phyloP scores from a whole-genome alignment of 176 grass and related monocot genomes.

The Carex scoparia region DNA sequence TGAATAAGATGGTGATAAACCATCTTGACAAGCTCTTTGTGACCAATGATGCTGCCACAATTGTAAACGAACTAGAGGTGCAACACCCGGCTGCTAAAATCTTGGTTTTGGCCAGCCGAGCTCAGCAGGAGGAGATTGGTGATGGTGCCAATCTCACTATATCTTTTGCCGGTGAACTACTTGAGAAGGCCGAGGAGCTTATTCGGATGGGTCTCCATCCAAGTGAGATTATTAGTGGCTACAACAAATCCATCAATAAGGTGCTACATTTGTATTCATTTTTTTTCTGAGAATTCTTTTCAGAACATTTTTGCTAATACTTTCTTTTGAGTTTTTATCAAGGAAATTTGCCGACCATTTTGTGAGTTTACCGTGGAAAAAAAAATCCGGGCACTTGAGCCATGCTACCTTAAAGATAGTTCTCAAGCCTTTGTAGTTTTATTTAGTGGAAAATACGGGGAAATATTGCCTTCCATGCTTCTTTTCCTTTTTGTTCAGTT shows the following conservation, averaged over 20 bases:
- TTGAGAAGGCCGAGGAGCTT: constrained; percentile 82
- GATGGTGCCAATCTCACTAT: constrained; percentile 87
- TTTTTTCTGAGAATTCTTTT: not conserved
- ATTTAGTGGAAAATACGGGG: not conserved
- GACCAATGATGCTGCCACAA: constrained; percentile 75
- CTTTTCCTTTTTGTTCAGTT: not conserved
- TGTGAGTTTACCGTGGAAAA: not conserved
- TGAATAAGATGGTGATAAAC: constrained; percentile 99
- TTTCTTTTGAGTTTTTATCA: not conserved
- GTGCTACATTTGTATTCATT: constrained; percentile 17
- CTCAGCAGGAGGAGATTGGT: constrained; percentile 89
- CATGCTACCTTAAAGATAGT: not conserved
- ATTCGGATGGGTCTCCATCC: constrained; percentile 97
- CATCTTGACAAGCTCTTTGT: constrained; percentile 87
- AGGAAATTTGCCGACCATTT: not conserved
- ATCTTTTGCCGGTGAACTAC: constrained; percentile 86
- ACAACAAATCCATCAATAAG: constrained; percentile 81
- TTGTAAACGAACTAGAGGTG: constrained; percentile 80
- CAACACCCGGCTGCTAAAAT: constrained; percentile 90
- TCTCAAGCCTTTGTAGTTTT: not conserved
- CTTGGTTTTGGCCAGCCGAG: constrained; percentile 62
- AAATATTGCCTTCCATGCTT: not conserved
- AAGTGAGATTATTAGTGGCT: constrained; percentile 90
- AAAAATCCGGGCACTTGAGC: not conserved
- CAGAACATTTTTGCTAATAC: not conserved